Evolutionary conservation across 345 rosid species (phyloP).

Genomic region (Turritis glabra): DNA sequence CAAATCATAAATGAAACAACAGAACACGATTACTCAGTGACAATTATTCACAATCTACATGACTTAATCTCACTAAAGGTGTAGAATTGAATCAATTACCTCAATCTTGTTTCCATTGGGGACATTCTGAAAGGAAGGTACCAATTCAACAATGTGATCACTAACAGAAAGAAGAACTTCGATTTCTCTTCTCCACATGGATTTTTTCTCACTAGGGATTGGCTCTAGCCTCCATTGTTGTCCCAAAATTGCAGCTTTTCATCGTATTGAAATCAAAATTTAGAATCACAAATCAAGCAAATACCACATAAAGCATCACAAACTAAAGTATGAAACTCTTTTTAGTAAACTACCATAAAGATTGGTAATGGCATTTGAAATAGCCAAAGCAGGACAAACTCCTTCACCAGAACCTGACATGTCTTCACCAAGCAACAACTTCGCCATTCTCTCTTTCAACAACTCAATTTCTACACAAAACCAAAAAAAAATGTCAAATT

Average conservation of each 20-base stretch:
- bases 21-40: background rate
- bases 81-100: conserved; percentile 46
- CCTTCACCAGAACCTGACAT: conserved; percentile 99
- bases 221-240: conserved; percentile 97
- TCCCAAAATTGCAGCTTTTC: conserved; percentile 81
- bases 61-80: background rate
- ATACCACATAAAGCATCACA: background rate
- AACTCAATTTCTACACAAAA: conserved; percentile 59
- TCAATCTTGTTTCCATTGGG: conserved; percentile 90
- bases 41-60: background rate
- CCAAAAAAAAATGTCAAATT: background rate
- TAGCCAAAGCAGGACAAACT: conserved; percentile 83
- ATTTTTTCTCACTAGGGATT: conserved; percentile 66
- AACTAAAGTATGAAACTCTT: background rate
- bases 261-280: background rate
- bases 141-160: conserved; percentile 88
- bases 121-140: conserved; percentile 84
- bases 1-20: conserved; percentile 12
- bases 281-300: background rate
- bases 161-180: conserved; percentile 85
- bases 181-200: conserved; percentile 97
- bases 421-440: conserved; percentile 96
- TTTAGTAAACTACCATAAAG: conserved; percentile 59
- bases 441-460: conserved; percentile 97
- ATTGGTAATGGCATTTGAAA: conserved; percentile 95